Conservation (phyloP, 2,329 filamentous ascomycete species). For the Zarea fungicola region DNA sequence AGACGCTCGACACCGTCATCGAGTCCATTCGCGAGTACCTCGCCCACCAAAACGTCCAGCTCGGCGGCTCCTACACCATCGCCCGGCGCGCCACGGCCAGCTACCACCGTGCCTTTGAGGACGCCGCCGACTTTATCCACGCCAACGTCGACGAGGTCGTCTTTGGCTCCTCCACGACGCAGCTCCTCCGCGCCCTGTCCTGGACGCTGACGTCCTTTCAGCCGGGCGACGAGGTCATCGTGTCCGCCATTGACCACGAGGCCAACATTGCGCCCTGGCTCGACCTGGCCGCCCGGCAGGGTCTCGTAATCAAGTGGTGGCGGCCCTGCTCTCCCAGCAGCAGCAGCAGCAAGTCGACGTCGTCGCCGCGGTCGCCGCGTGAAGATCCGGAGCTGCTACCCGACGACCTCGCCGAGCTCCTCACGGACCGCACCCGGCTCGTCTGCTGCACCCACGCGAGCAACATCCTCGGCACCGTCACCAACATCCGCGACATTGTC, state of each 20-base stretch:
- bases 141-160: slow-evolving; percentile 62
- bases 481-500: slow-evolving; percentile 54
- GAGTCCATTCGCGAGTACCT: slow-evolving; percentile 63
- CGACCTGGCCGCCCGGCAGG: slow-evolving; percentile 55
- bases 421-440: slow-evolving; percentile 61
- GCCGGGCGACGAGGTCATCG: slow-evolving; percentile 59
- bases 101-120: slow-evolving; percentile 56
- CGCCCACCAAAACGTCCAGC: slow-evolving; percentile 64
- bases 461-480: slow-evolving; percentile 69
- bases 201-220: slow-evolving; percentile 47
- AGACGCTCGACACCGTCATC: slow-evolving; percentile 61
- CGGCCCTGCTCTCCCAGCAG: too few species aligned
- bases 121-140: slow-evolving; percentile 67
- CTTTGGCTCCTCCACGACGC: slow-evolving; percentile 68
- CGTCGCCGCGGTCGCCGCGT: slow-evolving; percentile 17
- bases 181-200: slow-evolving; percentile 68
- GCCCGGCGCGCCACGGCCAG: slow-evolving; percentile 53
- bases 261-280: slow-evolving; percentile 73
- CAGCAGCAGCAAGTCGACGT: too few species aligned
- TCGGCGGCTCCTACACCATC: slow-evolving; percentile 64
- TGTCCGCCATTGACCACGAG: slow-evolving; percentile 72
- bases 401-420: slow-evolving; percentile 50
- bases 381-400: slow-evolving; percentile 56
- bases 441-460: slow-evolving; percentile 69
- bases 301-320: slow-evolving; percentile 68